Conservation (phyloP, 768 basidiomycete genomes). For the Boletus vermiculosoides region DNA sequence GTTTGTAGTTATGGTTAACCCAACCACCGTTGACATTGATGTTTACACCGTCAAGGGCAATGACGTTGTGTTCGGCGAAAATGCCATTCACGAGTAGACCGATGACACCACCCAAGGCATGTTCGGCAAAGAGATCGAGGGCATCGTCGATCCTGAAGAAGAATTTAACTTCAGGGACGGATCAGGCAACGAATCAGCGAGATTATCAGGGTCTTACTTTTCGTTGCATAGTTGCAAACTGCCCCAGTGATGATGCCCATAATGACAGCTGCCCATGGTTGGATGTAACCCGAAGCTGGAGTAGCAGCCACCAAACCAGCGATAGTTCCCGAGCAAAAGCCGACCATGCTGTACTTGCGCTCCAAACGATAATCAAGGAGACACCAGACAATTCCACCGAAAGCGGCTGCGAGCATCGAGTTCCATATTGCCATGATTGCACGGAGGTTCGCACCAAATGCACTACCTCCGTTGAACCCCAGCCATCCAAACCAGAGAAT, state of each 20-base stretch:
- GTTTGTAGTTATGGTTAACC: slow-evolving; percentile 75
- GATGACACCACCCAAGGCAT: slow-evolving; percentile 81
- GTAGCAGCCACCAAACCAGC: slow-evolving; percentile 88
- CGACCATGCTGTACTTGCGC: slow-evolving; percentile 84
- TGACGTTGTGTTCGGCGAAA: slow-evolving; percentile 66
- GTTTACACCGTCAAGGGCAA: slow-evolving; percentile 67
- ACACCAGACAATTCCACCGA: slow-evolving; percentile 83
- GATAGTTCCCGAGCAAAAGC: slow-evolving; percentile 86
- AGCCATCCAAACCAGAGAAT: slow-evolving; percentile 88
- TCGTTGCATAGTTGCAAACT: slow-evolving; percentile 82
- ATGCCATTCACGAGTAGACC: slow-evolving; percentile 73
- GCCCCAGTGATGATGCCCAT: slow-evolving; percentile 72
- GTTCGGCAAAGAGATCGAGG: slow-evolving; percentile 89
- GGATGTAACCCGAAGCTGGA: slow-evolving; percentile 80
- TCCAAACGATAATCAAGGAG: slow-evolving; percentile 76
- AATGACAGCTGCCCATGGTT: slow-evolving; percentile 73
- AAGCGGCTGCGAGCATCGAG: slow-evolving; percentile 81
- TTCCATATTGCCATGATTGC: slow-evolving; percentile 86
- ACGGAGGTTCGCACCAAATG: slow-evolving; percentile 84
- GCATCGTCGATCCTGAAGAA: slow-evolving; percentile 78
- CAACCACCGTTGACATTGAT: slow-evolving; percentile 57
- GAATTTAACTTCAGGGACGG: slow-evolving; percentile 54
- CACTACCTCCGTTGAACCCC: slow-evolving; percentile 90
- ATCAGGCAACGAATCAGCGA: slow-evolving; percentile 10
- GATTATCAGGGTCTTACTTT: slow-evolving; percentile 45